phyloP scores from a whole-genome alignment of 352 stramenopile genomes.

The Pythium biforme region DNA sequence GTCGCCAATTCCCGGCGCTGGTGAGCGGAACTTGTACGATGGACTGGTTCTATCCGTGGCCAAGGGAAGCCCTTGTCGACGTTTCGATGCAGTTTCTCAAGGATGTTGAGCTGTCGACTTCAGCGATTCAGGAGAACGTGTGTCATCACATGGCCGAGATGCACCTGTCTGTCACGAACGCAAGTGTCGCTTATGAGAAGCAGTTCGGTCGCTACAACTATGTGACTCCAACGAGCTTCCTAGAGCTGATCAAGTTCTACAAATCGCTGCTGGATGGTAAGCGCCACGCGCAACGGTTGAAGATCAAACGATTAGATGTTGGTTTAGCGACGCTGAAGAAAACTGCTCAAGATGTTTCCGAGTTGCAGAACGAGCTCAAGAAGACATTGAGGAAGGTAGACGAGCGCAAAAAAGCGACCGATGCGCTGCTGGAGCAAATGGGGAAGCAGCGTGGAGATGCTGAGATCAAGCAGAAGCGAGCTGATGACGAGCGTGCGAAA shows the following conservation, averaged over 20 bases:
- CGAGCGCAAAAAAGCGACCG: constrained; percentile 86
- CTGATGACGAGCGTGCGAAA: constrained; percentile 78
- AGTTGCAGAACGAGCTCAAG: constrained; percentile 83
- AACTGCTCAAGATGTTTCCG: constrained; percentile 73
- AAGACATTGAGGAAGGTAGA: constrained; percentile 90
- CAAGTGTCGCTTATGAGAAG: constrained; percentile 75
- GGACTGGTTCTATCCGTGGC: constrained; percentile 92
- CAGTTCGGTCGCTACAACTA: constrained; percentile 88
- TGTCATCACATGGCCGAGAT: constrained; percentile 93
- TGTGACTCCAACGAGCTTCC: constrained; percentile 91
- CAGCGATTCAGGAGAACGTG: constrained; percentile 88
- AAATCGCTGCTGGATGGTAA: constrained; percentile 70
- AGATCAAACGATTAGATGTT: constrained; percentile 83
- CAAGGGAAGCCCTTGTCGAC: constrained; percentile 83
- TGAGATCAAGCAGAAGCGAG: constrained; percentile 81
- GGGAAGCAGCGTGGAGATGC: constrained; percentile 88
- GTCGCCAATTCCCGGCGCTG: constrained; percentile 77
- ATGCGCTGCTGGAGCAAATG: constrained; percentile 87
- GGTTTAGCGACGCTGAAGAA: constrained; percentile 84
- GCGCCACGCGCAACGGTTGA: constrained; percentile 46
- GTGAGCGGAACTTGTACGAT: constrained; percentile 70
- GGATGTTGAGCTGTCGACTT: constrained; percentile 59
- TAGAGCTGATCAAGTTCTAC: constrained; percentile 93
- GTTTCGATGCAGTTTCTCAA: constrained; percentile 87
- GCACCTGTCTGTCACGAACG: constrained; percentile 81